Conservation (phyloP, 2,329 filamentous ascomycete species). For the Monosporascus sp. region DNA sequence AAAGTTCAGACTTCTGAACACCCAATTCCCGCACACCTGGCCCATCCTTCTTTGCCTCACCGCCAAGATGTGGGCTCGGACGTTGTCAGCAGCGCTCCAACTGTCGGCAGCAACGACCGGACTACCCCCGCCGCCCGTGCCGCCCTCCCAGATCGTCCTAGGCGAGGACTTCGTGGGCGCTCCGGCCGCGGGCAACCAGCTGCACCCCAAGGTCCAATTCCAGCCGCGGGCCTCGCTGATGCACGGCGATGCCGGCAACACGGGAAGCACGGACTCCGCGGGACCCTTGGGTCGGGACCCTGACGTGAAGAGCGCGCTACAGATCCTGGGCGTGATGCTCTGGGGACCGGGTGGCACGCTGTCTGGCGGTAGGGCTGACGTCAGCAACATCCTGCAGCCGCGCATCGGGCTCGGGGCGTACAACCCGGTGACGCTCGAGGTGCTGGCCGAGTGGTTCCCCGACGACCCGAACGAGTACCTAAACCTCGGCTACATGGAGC, state of each 20-base stretch:
- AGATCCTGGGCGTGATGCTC: background rate
- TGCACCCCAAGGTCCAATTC: background rate
- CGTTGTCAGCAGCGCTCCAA: background rate
- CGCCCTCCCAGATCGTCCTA: background rate
- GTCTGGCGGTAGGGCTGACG: background rate
- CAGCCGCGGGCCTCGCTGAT: background rate
- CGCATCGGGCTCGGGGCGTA: background rate
- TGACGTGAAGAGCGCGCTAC: background rate
- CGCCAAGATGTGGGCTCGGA: background rate
- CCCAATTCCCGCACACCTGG: too few species aligned
- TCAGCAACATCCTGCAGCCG: background rate
- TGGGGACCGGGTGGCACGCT: background rate
- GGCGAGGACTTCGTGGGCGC: background rate
- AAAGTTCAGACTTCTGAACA: too few species aligned
- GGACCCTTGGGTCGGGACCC: background rate
- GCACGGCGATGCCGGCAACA: constrained; percentile 1
- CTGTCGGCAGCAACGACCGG: background rate
- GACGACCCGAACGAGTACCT: background rate
- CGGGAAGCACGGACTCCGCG: background rate
- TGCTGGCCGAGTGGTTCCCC: background rate
- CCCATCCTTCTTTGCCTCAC: background rate
- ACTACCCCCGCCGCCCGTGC: background rate
- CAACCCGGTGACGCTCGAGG: background rate
- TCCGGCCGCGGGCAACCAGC: background rate
- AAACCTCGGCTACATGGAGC: constrained; percentile 2